Evolutionary conservation across 257 asterid species (phyloP).

Genomic region (Haberlea rhodopensis): DNA sequence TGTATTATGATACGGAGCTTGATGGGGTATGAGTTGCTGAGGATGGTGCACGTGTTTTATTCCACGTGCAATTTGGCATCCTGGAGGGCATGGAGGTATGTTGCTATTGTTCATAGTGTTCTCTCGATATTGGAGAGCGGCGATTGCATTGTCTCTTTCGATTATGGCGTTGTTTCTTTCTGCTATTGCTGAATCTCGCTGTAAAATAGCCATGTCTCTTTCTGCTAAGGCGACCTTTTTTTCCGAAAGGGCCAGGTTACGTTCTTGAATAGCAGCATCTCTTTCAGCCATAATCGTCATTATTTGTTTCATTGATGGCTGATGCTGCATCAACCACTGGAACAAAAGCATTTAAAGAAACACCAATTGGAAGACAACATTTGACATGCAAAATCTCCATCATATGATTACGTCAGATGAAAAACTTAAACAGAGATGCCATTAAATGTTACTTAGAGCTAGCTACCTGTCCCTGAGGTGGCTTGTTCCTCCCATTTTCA

Average conservation of each 20-base stretch:
- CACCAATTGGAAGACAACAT: not conserved
- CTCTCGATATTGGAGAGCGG: conserved; percentile 77
- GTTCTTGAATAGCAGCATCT: conserved; percentile 94
- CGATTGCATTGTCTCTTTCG: conserved; percentile 86
- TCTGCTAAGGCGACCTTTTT: conserved; percentile 87
- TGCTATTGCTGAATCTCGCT: conserved; percentile 78
- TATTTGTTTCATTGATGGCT: conserved; percentile 95
- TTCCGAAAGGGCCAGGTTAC: conserved; percentile 84
- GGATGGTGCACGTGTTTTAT: conserved; percentile 79
- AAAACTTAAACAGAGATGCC: not conserved
- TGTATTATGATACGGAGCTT: conserved; percentile 43
- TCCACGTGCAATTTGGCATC: conserved; percentile 68
- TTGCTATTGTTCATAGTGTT: conserved; percentile 43
- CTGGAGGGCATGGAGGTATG: conserved; percentile 65
- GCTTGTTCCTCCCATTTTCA: conserved; percentile 84
- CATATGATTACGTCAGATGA: not conserved
- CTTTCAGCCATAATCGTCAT: conserved; percentile 91
- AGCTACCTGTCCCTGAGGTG: conserved; percentile 79
- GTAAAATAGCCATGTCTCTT: conserved; percentile 85
- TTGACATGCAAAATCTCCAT: not conserved
- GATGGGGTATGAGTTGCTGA: conserved; percentile 50
- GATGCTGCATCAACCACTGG: conserved; percentile 98
- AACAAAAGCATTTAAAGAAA: conserved; percentile 11
- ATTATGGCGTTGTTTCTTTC: conserved; percentile 81
- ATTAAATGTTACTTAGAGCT: not conserved